These are phyloP conservation scores for Olyra latifolia DNA, from an alignment of 176 grass and related monocot species.

Conservation along the genomic window DNA sequence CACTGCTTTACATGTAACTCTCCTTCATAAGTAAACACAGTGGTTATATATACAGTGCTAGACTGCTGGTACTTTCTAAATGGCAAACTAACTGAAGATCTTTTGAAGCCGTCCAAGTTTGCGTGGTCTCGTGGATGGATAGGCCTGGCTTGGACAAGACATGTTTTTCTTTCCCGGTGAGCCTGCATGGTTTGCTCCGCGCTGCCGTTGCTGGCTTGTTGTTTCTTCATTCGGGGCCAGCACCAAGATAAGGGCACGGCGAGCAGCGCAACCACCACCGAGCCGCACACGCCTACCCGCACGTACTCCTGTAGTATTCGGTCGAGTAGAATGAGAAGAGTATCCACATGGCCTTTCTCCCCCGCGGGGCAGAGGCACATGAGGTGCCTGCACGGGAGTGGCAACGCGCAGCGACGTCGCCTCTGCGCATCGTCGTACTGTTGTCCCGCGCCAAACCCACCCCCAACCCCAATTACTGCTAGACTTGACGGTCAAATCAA, in stretches of 20 bases:
- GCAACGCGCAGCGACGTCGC: neutral
- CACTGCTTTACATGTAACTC: neutral
- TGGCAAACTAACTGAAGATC: neutral
- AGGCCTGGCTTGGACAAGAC: neutral
- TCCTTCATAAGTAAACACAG: neutral
- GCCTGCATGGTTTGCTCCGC: neutral
- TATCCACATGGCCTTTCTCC: neutral
- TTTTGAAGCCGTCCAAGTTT: conserved; percentile 1
- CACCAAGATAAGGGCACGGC: neutral
- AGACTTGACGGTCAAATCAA: neutral
- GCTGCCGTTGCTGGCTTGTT: neutral
- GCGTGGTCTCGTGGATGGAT: neutral
- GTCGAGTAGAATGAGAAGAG: neutral
- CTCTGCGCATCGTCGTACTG: neutral
- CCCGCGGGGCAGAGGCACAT: conserved; percentile 21
- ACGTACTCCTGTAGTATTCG: too few species aligned
- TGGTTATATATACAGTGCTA: neutral
- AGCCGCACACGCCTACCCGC: neutral
- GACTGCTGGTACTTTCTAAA: neutral
- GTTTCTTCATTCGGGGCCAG: conserved; percentile 36
- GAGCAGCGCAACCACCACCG: neutral
- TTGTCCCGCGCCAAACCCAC: neutral
- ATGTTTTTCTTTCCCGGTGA: neutral
- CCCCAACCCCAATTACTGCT: neutral
- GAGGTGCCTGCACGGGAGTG: conserved; percentile 13